These are phyloP conservation scores for Leucocoprinus leucothites DNA, from an alignment of 768 basidiomycete species.

Conservation along the genomic window DNA sequence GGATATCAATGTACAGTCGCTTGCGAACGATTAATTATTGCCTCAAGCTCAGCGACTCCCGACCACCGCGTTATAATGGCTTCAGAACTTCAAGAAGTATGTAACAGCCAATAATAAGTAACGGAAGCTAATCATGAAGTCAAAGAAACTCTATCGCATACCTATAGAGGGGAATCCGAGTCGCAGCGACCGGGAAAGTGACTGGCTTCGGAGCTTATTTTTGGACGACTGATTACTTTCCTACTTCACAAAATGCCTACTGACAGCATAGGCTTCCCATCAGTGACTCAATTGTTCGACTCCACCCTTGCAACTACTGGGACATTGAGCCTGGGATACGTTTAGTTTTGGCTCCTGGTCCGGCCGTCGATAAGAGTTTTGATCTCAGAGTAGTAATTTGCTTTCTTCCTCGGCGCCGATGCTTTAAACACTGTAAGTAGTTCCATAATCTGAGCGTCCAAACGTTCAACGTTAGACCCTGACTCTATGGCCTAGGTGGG, in stretches of 20 bases:
- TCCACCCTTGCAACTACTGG: no score
- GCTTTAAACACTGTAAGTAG: not conserved
- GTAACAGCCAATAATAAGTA: no score
- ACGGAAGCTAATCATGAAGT: not conserved
- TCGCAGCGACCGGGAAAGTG: not conserved
- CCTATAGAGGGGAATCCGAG: no score
- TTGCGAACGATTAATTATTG: no score
- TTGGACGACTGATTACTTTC: not conserved
- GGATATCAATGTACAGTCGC: no score
- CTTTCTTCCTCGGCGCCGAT: not conserved
- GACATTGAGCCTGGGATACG: no score
- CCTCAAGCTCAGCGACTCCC: no score
- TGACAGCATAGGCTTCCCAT: not conserved
- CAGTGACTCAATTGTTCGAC: not conserved
- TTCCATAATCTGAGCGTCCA: not conserved
- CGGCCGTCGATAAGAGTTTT: no score
- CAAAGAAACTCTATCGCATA: conserved; percentile 2
- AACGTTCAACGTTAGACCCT: not conserved
- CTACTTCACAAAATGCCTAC: conserved; percentile 4
- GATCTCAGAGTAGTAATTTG: not conserved
- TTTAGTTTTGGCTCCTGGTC: no score
- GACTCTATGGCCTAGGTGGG: not conserved
- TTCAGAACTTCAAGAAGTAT: no score
- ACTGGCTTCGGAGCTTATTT: not conserved
- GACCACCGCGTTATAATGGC: no score